Evolutionary conservation across 1,284 basidiomycete species (phyloP).

Genomic region (Ustilago hordei): DNA sequence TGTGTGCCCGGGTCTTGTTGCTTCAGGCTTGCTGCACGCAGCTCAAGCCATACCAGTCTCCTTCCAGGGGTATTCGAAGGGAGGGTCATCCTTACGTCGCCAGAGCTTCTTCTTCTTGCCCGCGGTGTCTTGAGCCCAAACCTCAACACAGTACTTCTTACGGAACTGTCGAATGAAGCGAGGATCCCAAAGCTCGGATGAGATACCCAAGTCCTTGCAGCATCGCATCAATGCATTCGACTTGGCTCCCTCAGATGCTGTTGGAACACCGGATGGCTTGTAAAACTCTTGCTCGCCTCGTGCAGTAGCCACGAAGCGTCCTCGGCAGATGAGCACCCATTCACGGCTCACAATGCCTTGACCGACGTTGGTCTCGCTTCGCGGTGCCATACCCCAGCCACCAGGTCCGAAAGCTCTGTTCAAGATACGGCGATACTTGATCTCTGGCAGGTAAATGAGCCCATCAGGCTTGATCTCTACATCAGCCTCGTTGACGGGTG

Average conservation of each 20-base stretch:
- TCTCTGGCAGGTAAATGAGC: slow-evolving; percentile 94
- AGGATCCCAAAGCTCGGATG: slow-evolving; percentile 97
- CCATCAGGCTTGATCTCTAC: slow-evolving; percentile 97
- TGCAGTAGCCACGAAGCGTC: slow-evolving; percentile 87
- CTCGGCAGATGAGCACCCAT: slow-evolving; percentile 93
- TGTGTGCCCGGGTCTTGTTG: neutral
- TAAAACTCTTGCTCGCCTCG: slow-evolving; percentile 98
- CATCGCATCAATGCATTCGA: slow-evolving; percentile 97
- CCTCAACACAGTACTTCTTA: slow-evolving; percentile 82
- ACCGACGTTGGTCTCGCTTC: slow-evolving; percentile 82
- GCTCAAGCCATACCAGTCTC: slow-evolving; percentile 55
- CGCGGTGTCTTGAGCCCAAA: slow-evolving; percentile 76
- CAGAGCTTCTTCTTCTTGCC: slow-evolving; percentile 78
- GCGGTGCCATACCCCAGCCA: slow-evolving; percentile 94
- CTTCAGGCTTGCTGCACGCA: neutral
- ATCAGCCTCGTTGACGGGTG: slow-evolving; percentile 81
- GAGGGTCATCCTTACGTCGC: slow-evolving; percentile 66
- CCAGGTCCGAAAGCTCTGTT: slow-evolving; percentile 97
- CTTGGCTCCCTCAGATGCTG: slow-evolving; percentile 94
- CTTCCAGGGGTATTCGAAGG: slow-evolving; percentile 69
- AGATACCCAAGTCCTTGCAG: slow-evolving; percentile 95
- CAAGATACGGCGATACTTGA: slow-evolving; percentile 94
- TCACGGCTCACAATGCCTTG: slow-evolving; percentile 90
- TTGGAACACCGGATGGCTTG: slow-evolving; percentile 88
- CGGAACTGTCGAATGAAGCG: slow-evolving; percentile 95